Conservation (phyloP, 2,329 filamentous ascomycete species). For the Diaporthe sp. region DNA sequence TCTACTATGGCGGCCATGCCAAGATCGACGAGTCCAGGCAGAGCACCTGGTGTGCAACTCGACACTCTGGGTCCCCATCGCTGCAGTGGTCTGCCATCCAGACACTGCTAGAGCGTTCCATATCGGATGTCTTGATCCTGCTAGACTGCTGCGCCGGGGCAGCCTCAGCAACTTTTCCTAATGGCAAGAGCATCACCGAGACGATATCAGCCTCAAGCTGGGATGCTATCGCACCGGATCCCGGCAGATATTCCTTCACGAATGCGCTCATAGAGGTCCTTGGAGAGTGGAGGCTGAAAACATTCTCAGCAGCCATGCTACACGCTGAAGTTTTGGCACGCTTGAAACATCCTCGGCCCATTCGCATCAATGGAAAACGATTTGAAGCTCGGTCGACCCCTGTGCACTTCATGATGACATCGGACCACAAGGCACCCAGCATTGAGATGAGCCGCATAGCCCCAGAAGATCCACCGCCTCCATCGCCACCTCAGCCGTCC, state of each 20-base stretch:
- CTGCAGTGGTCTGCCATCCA: conserved; percentile 72
- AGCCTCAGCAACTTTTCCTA: conserved; percentile 68
- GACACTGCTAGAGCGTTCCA: conserved; percentile 66
- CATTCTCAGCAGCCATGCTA: conserved; percentile 69
- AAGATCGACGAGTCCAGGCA: conserved; percentile 69
- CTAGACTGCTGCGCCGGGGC: conserved; percentile 70
- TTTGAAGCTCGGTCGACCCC: conserved; percentile 69
- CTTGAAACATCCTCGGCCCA: conserved; percentile 67
- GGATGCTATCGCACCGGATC: conserved; percentile 70
- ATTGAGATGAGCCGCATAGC: conserved; percentile 62
- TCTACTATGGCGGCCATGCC: conserved; percentile 71
- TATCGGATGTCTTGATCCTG: conserved; percentile 67
- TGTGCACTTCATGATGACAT: conserved; percentile 72
- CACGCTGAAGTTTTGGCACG: conserved; percentile 70
- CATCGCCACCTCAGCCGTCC: conserved; percentile 48
- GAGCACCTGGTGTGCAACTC: conserved; percentile 69
- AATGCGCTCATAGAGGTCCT: conserved; percentile 69
- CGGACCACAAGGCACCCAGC: conserved; percentile 67
- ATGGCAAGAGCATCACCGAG: conserved; percentile 68
- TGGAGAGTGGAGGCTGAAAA: conserved; percentile 64
- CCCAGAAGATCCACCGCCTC: conserved; percentile 46
- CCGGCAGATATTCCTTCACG: conserved; percentile 69
- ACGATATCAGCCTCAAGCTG: conserved; percentile 71
- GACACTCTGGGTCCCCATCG: conserved; percentile 63
- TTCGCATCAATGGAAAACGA: conserved; percentile 66